Evolutionary conservation across 441 rosid species (phyloP).

Genomic region (Populus hybrid): DNA sequence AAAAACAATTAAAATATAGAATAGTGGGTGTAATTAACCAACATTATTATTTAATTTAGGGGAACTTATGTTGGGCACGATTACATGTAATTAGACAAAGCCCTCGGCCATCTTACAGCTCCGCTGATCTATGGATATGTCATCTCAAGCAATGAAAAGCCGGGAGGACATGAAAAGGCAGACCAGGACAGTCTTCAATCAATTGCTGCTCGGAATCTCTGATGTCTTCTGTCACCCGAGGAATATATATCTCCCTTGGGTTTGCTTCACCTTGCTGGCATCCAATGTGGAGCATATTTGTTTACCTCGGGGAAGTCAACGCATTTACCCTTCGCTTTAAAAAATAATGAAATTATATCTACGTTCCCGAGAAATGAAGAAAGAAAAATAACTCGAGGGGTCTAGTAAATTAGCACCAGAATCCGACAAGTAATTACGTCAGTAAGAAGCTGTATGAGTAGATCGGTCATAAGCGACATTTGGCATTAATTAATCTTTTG

Average conservation of each 20-base stretch:
- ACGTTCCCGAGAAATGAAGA: background rate
- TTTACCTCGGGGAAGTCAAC: background rate
- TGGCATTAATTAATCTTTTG: constrained; percentile 9
- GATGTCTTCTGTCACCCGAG: background rate
- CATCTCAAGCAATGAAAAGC: background rate
- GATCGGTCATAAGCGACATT: constrained; percentile 3
- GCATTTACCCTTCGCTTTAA: background rate
- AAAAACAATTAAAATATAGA: too few species aligned
- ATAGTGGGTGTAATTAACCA: too few species aligned
- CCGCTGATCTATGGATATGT: background rate
- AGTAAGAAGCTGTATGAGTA: background rate
- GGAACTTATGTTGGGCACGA: background rate
- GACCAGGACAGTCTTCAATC: background rate
- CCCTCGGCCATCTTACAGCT: background rate
- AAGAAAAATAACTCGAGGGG: constrained; percentile 1
- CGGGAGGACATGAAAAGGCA: background rate
- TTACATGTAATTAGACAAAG: background rate
- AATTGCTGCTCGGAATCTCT: background rate
- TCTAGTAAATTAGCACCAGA: background rate
- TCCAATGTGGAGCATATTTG: background rate
- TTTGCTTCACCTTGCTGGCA: background rate
- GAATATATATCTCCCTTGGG: background rate
- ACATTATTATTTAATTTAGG: too few species aligned
- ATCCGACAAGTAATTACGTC: constrained; percentile 3
- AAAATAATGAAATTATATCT: background rate